phyloP scores from a whole-genome alignment of 768 basidiomycete genomes.

The Lentinula aciculospora region DNA sequence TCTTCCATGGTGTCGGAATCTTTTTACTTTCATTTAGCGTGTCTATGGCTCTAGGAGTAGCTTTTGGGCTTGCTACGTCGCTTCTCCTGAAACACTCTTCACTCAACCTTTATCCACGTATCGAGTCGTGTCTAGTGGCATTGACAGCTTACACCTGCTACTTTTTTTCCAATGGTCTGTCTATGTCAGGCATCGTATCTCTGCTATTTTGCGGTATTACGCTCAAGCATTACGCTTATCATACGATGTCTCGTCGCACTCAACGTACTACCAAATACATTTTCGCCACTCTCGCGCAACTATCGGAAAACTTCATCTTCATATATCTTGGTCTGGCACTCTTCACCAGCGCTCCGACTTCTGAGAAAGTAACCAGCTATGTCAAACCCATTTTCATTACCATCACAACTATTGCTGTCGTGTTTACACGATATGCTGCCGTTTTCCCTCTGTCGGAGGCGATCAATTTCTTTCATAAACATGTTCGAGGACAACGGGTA shows the following conservation, averaged over 20 bases:
- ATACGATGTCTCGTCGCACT: conserved; percentile 95
- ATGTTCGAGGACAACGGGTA: conserved; percentile 76
- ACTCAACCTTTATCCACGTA: conserved; percentile 79
- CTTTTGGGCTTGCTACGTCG: conserved; percentile 87
- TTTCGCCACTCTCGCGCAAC: conserved; percentile 88
- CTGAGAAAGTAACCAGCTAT: conserved; percentile 73
- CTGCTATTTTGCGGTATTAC: conserved; percentile 98
- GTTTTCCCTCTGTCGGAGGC: conserved; percentile 93
- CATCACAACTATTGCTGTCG: conserved; percentile 86
- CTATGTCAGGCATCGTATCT: conserved; percentile 95
- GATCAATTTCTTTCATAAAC: conserved; percentile 88
- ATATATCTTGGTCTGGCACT: conserved; percentile 96
- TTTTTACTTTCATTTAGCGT: conserved; percentile 94
- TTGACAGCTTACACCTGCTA: conserved; percentile 95
- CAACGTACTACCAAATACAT: conserved; percentile 95
- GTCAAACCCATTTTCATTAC: conserved; percentile 95
- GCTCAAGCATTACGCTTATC: conserved; percentile 99
- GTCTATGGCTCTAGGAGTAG: conserved; percentile 90
- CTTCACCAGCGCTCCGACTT: conserved; percentile 84
- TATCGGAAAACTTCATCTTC: conserved; percentile 99
- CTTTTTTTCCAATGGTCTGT: conserved; percentile 96
- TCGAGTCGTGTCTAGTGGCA: conserved; percentile 95
- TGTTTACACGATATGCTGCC: conserved; percentile 92
- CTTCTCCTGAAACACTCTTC: conserved; percentile 93
- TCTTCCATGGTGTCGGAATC: conserved; percentile 96